phyloP scores from a whole-genome alignment of 257 asterid genomes.

The Datura wrightii region DNA sequence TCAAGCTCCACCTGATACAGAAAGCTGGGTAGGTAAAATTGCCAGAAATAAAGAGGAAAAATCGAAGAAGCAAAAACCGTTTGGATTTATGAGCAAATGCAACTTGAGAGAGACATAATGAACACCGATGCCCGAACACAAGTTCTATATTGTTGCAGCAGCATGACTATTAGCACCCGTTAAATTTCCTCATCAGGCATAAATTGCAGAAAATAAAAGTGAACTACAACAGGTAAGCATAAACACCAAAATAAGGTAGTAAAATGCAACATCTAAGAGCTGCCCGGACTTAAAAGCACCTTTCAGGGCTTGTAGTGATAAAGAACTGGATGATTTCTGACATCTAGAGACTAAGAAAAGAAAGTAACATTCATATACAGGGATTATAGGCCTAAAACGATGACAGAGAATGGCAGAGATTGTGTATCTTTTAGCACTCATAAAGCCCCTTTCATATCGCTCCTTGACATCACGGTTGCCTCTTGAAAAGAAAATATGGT shows the following conservation, averaged over 20 bases:
- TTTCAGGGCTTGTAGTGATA: conserved; percentile 47
- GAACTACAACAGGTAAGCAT: neutral
- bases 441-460: conserved; percentile 45
- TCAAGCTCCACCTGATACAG: conserved; percentile 5
- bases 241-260: neutral
- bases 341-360: conserved; percentile 39
- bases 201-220: neutral
- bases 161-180: neutral
- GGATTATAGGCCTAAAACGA: too few relatives aligned
- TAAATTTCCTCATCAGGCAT: neutral
- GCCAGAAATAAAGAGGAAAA: neutral
- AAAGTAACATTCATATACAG: too few relatives aligned
- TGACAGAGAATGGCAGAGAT: neutral
- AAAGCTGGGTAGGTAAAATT: neutral
- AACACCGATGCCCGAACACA: neutral
- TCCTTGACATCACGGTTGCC: conserved; percentile 38
- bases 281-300: conserved; percentile 31
- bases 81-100: neutral
- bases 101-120: neutral
- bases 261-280: conserved; percentile 1
- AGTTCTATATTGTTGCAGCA: neutral
- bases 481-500: conserved; percentile 37
- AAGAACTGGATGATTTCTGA: conserved; percentile 49
- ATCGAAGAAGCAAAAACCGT: neutral
- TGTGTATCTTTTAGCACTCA: conserved; percentile 43